These are phyloP conservation scores for Cucurbita pepo DNA, from an alignment of 306 rosid species.

Conservation along the genomic window DNA sequence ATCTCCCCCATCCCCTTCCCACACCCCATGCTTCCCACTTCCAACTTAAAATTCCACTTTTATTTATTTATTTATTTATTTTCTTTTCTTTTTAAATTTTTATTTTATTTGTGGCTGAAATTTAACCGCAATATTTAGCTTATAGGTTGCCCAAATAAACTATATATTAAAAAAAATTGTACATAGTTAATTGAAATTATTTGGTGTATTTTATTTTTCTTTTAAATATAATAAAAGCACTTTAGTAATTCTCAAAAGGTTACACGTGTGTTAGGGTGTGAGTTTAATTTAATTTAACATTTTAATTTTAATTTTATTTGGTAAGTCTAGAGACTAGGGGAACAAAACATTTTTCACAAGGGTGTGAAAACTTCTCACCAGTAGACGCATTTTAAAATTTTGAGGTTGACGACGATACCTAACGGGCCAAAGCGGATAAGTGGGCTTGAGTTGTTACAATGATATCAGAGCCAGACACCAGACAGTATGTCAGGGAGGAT, in stretches of 20 bases:
- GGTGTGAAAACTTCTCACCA: too few species aligned
- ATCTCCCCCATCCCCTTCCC: not conserved
- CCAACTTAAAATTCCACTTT: not conserved
- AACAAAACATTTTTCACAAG: too few species aligned
- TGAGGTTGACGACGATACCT: too few species aligned
- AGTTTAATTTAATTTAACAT: too few species aligned
- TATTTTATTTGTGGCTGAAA: not conserved
- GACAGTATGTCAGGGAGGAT: too few species aligned
- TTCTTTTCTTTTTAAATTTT: not conserved
- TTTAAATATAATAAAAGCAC: not conserved
- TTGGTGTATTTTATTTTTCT: not conserved
- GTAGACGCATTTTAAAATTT: too few species aligned
- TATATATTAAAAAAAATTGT: not conserved
- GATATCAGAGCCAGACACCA: too few species aligned
- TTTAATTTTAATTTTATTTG: too few species aligned
- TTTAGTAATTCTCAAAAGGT: not conserved
- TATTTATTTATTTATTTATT: not conserved
- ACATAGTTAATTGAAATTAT: not conserved
- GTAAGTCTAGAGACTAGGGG: too few species aligned
- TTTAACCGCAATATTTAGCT: not conserved
- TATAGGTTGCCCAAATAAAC: not conserved
- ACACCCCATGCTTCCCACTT: not conserved
- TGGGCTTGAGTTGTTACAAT: too few species aligned
- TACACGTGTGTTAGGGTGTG: too few species aligned
- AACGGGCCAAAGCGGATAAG: too few species aligned